Conservation (phyloP, 164 flowering plant species). For the Magnolia sinica region DNA sequence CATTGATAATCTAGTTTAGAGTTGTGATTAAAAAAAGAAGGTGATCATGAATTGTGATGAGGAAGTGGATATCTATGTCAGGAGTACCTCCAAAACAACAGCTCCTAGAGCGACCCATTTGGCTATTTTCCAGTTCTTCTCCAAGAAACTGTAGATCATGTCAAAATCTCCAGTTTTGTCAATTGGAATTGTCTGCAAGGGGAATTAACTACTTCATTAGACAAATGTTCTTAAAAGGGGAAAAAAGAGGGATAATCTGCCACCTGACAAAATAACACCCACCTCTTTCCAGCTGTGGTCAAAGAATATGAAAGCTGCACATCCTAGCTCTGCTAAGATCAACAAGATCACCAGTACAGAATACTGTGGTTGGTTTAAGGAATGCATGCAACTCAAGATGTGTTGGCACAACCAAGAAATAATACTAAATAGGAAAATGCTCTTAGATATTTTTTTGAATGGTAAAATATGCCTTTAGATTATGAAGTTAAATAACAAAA, state of each 20-base stretch:
- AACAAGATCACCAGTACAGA: constrained; percentile 62
- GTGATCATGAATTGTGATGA: neutral
- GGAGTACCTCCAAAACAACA: constrained; percentile 75
- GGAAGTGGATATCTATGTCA: neutral
- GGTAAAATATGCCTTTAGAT: too few species aligned
- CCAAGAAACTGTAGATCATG: constrained; percentile 65
- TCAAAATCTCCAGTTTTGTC: constrained; percentile 86
- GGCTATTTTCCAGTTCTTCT: constrained; percentile 71
- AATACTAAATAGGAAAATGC: neutral
- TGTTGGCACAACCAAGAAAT: neutral
- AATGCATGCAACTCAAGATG: constrained; percentile 5
- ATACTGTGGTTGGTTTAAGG: constrained; percentile 69
- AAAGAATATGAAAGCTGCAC: constrained; percentile 88
- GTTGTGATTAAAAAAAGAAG: neutral
- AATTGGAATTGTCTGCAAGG: constrained; percentile 61
- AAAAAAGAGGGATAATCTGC: neutral
- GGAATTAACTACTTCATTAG: constrained; percentile 2
- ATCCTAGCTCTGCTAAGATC: constrained; percentile 77
- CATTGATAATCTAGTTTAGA: too few species aligned
- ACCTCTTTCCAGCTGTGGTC: constrained; percentile 87
- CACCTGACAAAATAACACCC: constrained; percentile 16
- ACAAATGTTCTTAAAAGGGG: neutral
- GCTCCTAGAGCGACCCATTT: constrained; percentile 90
- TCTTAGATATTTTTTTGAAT: neutral
- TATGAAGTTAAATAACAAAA: neutral